Conservation (phyloP, 257 asterid genomes). For the Leptodermis oblonga region DNA sequence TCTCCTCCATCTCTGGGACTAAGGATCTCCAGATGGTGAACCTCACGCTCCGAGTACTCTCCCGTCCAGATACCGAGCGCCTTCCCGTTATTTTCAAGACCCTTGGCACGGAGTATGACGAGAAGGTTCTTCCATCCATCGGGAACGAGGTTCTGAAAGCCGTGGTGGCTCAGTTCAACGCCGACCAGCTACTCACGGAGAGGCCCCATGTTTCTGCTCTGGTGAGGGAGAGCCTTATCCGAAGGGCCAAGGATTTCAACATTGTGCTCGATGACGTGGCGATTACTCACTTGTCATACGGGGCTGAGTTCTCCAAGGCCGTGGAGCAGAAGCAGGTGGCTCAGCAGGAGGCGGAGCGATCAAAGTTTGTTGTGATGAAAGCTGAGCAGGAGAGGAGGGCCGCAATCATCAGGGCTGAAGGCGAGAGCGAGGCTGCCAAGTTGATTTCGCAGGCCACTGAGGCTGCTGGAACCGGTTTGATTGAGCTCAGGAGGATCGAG, state of each 20-base stretch:
- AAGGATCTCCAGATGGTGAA: conserved; percentile 99
- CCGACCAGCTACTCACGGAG: conserved; percentile 88
- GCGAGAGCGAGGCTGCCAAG: conserved; percentile 49
- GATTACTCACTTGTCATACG: conserved; percentile 84
- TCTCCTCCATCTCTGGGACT: conserved; percentile 78
- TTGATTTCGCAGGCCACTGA: conserved; percentile 46
- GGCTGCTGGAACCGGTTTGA: conserved; percentile 41
- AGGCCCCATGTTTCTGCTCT: conserved; percentile 92
- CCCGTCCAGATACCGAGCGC: conserved; percentile 70
- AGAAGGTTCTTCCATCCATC: conserved; percentile 89
- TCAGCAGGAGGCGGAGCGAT: conserved; percentile 97
- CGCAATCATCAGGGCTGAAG: conserved; percentile 38
- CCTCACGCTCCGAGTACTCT: conserved; percentile 82
- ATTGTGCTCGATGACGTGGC: conserved; percentile 90
- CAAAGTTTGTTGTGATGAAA: conserved; percentile 84
- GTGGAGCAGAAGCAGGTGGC: conserved; percentile 99
- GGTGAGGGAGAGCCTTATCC: conserved; percentile 75
- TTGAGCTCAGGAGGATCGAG: conserved; percentile 40
- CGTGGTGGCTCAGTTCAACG: conserved; percentile 93
- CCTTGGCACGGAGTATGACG: conserved; percentile 87
- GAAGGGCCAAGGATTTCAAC: conserved; percentile 87
- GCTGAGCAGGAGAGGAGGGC: conserved; percentile 61
- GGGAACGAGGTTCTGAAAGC: conserved; percentile 89
- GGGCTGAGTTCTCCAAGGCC: conserved; percentile 84
- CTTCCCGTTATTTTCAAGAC: conserved; percentile 75